phyloP scores from a whole-genome alignment of 2,329 filamentous ascomycete species.

The Mycocentrospora acerina region DNA sequence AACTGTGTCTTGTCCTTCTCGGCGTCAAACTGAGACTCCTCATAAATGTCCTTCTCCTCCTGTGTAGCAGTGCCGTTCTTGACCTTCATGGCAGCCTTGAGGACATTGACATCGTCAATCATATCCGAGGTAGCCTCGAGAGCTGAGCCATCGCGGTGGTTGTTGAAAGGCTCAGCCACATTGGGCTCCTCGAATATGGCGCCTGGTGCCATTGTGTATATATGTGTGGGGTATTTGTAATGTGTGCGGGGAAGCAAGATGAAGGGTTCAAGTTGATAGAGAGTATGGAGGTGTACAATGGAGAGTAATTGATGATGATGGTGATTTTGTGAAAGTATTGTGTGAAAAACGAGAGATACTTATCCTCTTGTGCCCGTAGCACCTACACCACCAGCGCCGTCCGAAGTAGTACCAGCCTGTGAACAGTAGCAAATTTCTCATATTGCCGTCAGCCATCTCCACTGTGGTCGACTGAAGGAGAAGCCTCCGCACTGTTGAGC shows the following conservation, averaged over 20 bases:
- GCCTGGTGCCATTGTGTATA: conserved; percentile 48
- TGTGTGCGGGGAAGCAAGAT: conserved; percentile 1
- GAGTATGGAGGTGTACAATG: conserved; percentile 3
- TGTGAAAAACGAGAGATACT: conserved; percentile 19
- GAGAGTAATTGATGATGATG: conserved; percentile 1
- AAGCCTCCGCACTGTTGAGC: conserved; percentile 14
- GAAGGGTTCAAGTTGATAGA: background rate
- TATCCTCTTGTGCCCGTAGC: conserved; percentile 17
- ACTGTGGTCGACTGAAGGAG: conserved; percentile 19
- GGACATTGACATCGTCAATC: conserved; percentile 62
- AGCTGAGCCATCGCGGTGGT: conserved; percentile 57
- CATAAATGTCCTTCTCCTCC: conserved; percentile 53
- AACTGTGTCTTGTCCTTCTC: conserved; percentile 79
- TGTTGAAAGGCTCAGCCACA: conserved; percentile 47
- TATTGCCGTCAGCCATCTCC: conserved; percentile 5
- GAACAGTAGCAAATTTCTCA: conserved; percentile 17
- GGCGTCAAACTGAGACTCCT: conserved; percentile 67
- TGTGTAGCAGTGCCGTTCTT: conserved; percentile 49
- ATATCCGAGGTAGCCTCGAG: conserved; percentile 61
- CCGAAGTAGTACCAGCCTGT: conserved; percentile 26
- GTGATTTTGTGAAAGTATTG: conserved; percentile 1
- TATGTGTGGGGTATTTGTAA: conserved; percentile 20
- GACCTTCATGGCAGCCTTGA: conserved; percentile 57
- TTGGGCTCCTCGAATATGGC: conserved; percentile 47
- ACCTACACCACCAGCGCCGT: conserved; percentile 3